These are phyloP conservation scores for Beta vulgaris DNA, from an alignment of 148 eudicot genomes.

Conservation along the genomic window DNA sequence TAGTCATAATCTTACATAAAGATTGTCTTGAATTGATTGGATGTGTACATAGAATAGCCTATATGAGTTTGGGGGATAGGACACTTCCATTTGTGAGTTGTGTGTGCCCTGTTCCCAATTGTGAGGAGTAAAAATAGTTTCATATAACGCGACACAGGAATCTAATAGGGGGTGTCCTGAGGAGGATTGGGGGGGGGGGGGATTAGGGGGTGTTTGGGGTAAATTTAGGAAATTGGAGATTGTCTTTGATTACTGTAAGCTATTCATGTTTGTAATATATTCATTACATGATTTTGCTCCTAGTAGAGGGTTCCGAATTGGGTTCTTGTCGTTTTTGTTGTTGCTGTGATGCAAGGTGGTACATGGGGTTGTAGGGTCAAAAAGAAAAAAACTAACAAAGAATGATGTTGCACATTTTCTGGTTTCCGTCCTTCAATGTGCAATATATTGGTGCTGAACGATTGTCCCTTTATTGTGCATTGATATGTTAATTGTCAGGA, in stretches of 20 bases:
- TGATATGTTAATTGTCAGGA: conserved; percentile 35
- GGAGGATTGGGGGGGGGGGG: too few species aligned
- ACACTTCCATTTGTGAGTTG: not conserved
- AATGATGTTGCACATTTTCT: not conserved
- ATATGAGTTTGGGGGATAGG: not conserved
- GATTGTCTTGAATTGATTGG: too few species aligned
- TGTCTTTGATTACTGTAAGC: too few species aligned
- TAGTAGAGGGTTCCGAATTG: not conserved
- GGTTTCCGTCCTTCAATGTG: not conserved
- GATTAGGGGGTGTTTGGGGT: too few species aligned
- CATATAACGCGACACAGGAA: too few species aligned
- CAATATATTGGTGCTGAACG: not conserved
- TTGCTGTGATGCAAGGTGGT: not conserved
- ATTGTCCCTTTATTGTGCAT: conserved; percentile 4
- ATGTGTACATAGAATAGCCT: too few species aligned
- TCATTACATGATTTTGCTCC: not conserved
- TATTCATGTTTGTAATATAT: not conserved
- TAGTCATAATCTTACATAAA: too few species aligned
- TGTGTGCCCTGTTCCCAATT: too few species aligned
- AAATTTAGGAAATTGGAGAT: too few species aligned
- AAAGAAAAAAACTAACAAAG: not conserved
- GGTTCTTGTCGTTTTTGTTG: not conserved
- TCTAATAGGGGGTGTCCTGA: too few species aligned
- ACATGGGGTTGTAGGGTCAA: not conserved
- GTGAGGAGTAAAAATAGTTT: too few species aligned